Conservation (phyloP, 495 filamentous ascomycete genomes). For the Aspergillus olivimuriae region DNA sequence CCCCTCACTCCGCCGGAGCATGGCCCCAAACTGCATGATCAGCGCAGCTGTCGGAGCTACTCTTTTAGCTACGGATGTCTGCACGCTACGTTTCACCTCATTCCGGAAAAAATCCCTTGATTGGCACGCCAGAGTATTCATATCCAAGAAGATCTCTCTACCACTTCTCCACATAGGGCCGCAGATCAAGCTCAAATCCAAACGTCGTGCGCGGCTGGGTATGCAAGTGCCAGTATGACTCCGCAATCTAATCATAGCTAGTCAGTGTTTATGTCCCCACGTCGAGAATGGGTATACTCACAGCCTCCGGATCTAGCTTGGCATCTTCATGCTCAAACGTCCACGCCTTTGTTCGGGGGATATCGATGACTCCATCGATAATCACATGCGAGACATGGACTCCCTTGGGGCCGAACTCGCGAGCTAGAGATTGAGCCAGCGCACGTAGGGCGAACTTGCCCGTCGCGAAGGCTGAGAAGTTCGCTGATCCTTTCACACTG, state of each 20-base stretch:
- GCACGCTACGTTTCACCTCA: not conserved
- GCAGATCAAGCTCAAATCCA: conserved; percentile 78
- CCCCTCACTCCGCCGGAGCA: conserved; percentile 1
- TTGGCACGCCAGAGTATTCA: no score
- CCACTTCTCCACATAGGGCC: conserved; percentile 78
- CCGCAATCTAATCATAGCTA: conserved; percentile 67
- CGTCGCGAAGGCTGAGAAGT: conserved; percentile 65
- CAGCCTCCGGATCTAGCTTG: conserved; percentile 74
- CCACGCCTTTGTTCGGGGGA: conserved; percentile 59
- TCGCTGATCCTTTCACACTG: conserved; percentile 65
- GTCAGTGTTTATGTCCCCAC: no score
- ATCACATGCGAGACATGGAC: conserved; percentile 84
- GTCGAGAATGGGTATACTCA: no score
- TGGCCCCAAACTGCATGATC: conserved; percentile 1
- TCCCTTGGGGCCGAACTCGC: conserved; percentile 84
- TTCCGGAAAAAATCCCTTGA: not conserved
- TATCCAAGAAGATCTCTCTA: conserved; percentile 20
- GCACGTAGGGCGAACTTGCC: conserved; percentile 80
- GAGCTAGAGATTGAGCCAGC: conserved; percentile 68
- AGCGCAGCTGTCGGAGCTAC: not conserved
- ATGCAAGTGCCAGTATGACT: conserved; percentile 83
- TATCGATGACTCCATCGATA: conserved; percentile 87
- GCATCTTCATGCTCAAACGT: conserved; percentile 57
- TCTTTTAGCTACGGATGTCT: not conserved
- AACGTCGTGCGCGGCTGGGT: conserved; percentile 75